A percentile compares a stretch with the other conserved stretches of the same genome.
These are phyloP conservation scores for Chrysoporthe deuterocubensis DNA, from an alignment of 2,329 filamentous ascomycete species.

Conservation along the genomic window DNA sequence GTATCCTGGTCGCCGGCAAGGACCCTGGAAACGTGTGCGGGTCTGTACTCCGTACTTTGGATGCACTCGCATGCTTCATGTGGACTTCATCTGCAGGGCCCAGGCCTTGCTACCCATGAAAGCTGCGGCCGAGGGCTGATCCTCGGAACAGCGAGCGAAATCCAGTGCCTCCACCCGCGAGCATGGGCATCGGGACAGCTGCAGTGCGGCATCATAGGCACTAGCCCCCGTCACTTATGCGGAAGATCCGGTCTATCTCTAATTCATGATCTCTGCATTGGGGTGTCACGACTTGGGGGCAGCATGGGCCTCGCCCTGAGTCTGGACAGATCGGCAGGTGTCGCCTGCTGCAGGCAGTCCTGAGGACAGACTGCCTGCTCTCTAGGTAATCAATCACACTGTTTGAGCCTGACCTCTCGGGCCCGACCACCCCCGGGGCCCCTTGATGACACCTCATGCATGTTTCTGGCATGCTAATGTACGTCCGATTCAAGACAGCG, in stretches of 20 bases:
- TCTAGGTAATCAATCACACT: constrained; percentile 9
- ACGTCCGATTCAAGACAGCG: constrained; percentile 28
- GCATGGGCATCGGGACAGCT: constrained; percentile 27
- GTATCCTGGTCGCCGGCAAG: constrained; percentile 17
- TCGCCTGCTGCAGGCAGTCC: not conserved
- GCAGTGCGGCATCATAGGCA: constrained; percentile 29
- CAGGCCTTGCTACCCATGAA: constrained; percentile 15
- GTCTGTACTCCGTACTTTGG: constrained; percentile 16
- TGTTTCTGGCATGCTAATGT: constrained; percentile 27
- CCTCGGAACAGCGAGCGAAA: constrained; percentile 23
- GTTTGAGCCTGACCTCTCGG: not conserved
- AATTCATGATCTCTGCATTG: constrained; percentile 23
- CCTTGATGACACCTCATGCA: constrained; percentile 25
- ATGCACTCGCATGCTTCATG: constrained; percentile 21
- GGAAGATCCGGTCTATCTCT: constrained; percentile 30
- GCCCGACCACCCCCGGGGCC: not conserved
- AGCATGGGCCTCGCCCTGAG: constrained; percentile 17
- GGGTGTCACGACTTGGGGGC: constrained; percentile 2
- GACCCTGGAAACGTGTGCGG: constrained; percentile 1
- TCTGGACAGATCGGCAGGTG: not conserved
- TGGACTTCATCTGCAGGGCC: constrained; percentile 27
- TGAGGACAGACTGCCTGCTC: not conserved
- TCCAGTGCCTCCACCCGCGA: constrained; percentile 23
- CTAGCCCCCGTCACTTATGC: constrained; percentile 28
- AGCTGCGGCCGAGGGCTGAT: constrained; percentile 27